Conservation (phyloP, 2,329 filamentous ascomycete genomes). For the Botryotinia narcissicola region DNA sequence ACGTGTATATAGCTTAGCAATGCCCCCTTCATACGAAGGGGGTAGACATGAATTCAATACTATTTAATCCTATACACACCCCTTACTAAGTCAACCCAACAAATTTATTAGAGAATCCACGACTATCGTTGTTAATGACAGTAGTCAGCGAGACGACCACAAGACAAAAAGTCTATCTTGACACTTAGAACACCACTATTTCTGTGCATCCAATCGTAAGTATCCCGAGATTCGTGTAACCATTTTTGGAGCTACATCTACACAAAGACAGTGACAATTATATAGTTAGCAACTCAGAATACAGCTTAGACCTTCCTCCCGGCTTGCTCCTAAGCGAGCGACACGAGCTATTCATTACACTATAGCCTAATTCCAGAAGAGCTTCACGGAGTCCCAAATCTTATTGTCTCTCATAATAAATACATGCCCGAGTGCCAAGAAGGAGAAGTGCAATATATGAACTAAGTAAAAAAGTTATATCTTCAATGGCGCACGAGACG, state of each 20-base stretch:
- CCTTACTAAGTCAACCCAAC: no score
- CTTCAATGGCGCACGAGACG: not conserved
- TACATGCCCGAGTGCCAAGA: rapidly evolving
- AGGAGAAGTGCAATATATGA: not conserved
- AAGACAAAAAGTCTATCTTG: not conserved
- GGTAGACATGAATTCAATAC: no score
- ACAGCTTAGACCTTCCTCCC: no score
- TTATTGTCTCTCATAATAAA: not conserved
- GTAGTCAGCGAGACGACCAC: not conserved
- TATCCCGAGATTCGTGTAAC: not conserved
- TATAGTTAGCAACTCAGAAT: not conserved
- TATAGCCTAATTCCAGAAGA: not conserved
- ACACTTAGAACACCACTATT: not conserved
- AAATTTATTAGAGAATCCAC: not conserved
- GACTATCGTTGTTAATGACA: not conserved
- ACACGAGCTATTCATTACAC: not conserved
- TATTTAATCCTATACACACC: no score
- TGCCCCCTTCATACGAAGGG: no score
- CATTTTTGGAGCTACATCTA: no score
- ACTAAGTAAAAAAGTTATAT: not conserved
- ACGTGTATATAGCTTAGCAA: no score
- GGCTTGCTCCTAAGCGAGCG: not conserved
- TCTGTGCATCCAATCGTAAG: not conserved
- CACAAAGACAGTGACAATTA: not conserved
- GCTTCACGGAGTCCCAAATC: not conserved